Percentiles rank a stretch among this genome's conserved stretches.
phyloP scores from a whole-genome alignment of 495 filamentous ascomycete species.

The Penicillium tannophilum region DNA sequence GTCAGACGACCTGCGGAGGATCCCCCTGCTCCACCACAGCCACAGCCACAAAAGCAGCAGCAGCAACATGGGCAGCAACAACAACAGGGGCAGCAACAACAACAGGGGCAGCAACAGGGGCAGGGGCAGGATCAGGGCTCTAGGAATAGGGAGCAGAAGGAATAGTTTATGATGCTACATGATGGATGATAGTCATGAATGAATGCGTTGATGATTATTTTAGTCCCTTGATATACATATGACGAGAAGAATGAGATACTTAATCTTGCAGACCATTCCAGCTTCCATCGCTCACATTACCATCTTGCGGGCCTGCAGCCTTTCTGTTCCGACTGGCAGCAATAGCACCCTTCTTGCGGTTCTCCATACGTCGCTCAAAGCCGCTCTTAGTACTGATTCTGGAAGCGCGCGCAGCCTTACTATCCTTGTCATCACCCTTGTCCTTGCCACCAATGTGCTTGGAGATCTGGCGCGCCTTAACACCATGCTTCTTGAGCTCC shows the following conservation, averaged over 20 bases:
- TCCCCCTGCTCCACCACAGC: constrained; percentile 14
- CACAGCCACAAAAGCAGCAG: neutral
- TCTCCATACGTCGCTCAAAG: constrained; percentile 77
- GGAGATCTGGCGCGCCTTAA: constrained; percentile 67
- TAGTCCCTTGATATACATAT: constrained; percentile 6
- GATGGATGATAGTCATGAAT: constrained; percentile 12
- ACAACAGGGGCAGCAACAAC: neutral
- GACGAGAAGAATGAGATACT: neutral
- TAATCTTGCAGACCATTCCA: constrained; percentile 72
- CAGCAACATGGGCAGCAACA: neutral
- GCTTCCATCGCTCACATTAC: constrained; percentile 40
- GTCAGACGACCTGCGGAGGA: constrained; percentile 37
- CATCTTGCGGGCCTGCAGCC: constrained; percentile 36
- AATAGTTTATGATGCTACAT: constrained; percentile 2
- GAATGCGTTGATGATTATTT: constrained; percentile 20
- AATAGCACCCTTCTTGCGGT: constrained; percentile 73
- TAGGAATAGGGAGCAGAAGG: constrained; percentile 7
- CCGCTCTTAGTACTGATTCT: constrained; percentile 92
- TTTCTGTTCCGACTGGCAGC: constrained; percentile 68
- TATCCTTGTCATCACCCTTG: constrained; percentile 42
- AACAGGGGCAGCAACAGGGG: constrained; percentile 9
- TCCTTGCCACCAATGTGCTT: constrained; percentile 33
- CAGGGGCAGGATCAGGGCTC: neutral
- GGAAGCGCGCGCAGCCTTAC: constrained; percentile 35
- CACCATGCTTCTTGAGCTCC: constrained; percentile 77